phyloP scores from a whole-genome alignment of 129 eudicot genomes.

The Chrysanthemum makinoi region DNA sequence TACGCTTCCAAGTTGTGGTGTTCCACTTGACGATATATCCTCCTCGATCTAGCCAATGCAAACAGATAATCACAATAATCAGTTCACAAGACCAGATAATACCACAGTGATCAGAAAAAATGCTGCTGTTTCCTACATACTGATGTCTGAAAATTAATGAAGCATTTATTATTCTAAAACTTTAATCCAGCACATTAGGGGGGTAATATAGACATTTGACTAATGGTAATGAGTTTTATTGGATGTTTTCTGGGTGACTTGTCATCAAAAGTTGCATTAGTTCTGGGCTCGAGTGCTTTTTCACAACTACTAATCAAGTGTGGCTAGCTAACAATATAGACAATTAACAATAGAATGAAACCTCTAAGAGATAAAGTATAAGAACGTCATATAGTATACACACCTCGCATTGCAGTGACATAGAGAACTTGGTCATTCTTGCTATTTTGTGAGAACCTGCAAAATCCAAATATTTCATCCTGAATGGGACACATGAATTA shows the following conservation, averaged over 20 bases:
- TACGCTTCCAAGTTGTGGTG: conserved; percentile 72
- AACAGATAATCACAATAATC: not conserved
- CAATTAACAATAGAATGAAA: not conserved
- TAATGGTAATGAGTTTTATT: not conserved
- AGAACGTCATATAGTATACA: not conserved
- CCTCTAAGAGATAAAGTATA: not conserved
- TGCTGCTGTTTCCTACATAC: not conserved
- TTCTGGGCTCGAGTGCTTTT: not conserved
- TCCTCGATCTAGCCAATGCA: conserved; percentile 54
- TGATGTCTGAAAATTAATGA: not conserved
- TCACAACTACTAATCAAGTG: conserved; percentile 4
- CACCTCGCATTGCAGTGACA: conserved; percentile 65
- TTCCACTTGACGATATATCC: conserved; percentile 69
- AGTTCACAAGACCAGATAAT: not conserved
- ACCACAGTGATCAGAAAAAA: not conserved
- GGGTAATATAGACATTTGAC: conserved; percentile 4
- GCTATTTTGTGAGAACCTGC: conserved; percentile 56
- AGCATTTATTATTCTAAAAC: not conserved
- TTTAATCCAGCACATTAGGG: not conserved
- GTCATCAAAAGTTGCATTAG: not conserved
- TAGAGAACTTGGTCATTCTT: conserved; percentile 56
- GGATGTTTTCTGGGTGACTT: not conserved
- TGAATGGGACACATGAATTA: conserved; percentile 28
- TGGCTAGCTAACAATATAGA: not conserved
- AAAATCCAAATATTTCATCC: conserved; percentile 79